Percentiles rank a stretch among this genome's conserved stretches.
phyloP scores from a whole-genome alignment of 2,329 filamentous ascomycete species.

The Graphiopsis chlorocephala region DNA sequence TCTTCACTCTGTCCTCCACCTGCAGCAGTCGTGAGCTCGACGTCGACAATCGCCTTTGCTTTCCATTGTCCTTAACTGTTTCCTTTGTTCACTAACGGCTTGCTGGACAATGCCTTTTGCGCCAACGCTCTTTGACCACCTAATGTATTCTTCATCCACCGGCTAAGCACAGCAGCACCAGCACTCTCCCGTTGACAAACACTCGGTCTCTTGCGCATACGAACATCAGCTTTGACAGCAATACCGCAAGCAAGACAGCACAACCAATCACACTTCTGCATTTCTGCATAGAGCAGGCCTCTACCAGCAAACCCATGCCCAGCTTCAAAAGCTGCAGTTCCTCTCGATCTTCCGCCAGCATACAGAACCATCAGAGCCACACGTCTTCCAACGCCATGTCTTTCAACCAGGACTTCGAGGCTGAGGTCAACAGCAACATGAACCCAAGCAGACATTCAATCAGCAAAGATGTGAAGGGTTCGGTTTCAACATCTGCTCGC shows the following conservation, averaged over 20 bases:
- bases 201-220: neutral
- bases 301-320: constrained; percentile 14
- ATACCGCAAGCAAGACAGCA: neutral
- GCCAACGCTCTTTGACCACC: constrained; percentile 12
- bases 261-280: neutral
- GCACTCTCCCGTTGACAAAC: neutral
- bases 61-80: constrained; percentile 15
- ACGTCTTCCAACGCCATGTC: constrained; percentile 22
- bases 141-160: neutral
- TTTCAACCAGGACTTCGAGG: constrained; percentile 33
- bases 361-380: neutral
- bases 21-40: neutral
- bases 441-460: constrained; percentile 19
- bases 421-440: constrained; percentile 34
- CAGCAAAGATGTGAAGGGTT: constrained; percentile 19
- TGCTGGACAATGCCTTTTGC: constrained; percentile 17
- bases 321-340: neutral
- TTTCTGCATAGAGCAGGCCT: neutral
- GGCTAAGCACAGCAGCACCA: neutral
- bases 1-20: neutral
- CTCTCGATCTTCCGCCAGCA: neutral
- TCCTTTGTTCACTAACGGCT: constrained; percentile 16
- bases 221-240: neutral
- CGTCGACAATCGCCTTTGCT: neutral
- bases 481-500: constrained; percentile 16